phyloP scores from a whole-genome alignment of 176 grass and related monocot species.

The Hordeum marinum region DNA sequence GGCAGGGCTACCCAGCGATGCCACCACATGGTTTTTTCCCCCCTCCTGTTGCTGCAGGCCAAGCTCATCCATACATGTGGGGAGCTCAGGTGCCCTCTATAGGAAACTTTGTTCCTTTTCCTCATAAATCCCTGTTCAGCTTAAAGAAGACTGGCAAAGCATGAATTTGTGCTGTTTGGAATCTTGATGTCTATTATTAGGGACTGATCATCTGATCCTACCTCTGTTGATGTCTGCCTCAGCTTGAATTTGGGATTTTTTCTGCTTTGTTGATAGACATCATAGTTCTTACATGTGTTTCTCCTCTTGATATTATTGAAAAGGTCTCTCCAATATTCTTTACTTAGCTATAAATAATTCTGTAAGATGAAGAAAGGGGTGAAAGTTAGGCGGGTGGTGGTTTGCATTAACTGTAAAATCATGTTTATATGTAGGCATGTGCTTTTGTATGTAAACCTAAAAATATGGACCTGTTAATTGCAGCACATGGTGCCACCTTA shows the following conservation, averaged over 20 bases:
- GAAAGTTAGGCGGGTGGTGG: not conserved
- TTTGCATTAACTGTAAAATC: conserved; percentile 8
- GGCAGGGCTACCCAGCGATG: conserved; percentile 73
- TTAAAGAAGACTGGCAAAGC: not conserved
- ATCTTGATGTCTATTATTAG: conserved; percentile 4
- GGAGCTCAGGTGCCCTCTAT: conserved; percentile 70
- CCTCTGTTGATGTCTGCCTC: not conserved
- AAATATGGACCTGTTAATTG: conserved; percentile 26
- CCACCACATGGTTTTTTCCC: conserved; percentile 82
- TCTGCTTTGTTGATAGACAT: not conserved
- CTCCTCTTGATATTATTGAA: not conserved
- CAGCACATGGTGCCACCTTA: conserved; percentile 88
- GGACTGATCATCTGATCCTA: not conserved
- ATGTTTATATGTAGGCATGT: not conserved
- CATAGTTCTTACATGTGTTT: not conserved
- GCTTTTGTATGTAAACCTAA: conserved; percentile 23
- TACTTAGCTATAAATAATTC: not conserved
- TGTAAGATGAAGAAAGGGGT: not conserved
- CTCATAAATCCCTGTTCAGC: not conserved
- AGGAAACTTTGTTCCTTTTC: conserved; percentile 9
- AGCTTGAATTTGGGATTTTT: not conserved
- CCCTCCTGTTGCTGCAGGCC: conserved; percentile 54
- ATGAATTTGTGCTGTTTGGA: not conserved
- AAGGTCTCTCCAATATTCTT: not conserved
- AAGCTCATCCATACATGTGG: conserved; percentile 98